Conservation (phyloP, 2,329 filamentous ascomycete genomes). For the Fusarium torreyae region DNA sequence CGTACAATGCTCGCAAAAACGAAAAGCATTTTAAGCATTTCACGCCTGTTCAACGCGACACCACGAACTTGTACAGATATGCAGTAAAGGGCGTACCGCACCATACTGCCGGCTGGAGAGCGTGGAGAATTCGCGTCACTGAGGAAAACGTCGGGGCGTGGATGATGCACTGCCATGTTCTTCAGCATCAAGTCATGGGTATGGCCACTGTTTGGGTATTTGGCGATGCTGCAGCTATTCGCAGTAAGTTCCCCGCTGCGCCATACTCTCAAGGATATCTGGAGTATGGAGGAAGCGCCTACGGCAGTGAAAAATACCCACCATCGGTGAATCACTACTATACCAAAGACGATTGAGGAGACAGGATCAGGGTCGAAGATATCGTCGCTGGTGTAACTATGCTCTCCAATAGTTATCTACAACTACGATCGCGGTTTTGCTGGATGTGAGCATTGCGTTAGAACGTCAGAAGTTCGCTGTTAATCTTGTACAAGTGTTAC, state of each 20-base stretch:
- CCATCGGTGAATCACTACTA: constrained; percentile 37
- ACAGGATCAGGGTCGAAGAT: fast-evolving
- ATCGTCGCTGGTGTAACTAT: no score
- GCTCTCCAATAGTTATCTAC: no score
- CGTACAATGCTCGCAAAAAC: constrained; percentile 22
- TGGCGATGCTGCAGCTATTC: constrained; percentile 45
- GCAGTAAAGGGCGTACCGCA: constrained; percentile 56
- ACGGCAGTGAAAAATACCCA: constrained; percentile 55
- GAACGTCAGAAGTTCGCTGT: no score
- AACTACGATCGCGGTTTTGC: background rate
- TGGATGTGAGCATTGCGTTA: no score
- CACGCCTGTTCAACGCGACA: constrained; percentile 31
- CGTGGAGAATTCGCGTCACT: constrained; percentile 66
- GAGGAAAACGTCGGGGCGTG: constrained; percentile 68
- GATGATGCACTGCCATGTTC: constrained; percentile 74
- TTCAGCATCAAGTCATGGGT: constrained; percentile 72
- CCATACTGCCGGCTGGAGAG: constrained; percentile 69
- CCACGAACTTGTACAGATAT: constrained; percentile 68
- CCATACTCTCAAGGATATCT: constrained; percentile 60
- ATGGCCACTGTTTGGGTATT: constrained; percentile 52
- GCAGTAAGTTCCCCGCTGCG: constrained; percentile 41
- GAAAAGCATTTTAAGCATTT: constrained; percentile 27
- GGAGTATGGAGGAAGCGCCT: constrained; percentile 61
- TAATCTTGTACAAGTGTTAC: no score
- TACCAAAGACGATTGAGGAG: background rate